Evolutionary conservation across 1,139 yeast genomes (phyloP), one percentile per base, ranked within the genome.

Genomic region (Hemisphaericaspora subhashii): DNA sequence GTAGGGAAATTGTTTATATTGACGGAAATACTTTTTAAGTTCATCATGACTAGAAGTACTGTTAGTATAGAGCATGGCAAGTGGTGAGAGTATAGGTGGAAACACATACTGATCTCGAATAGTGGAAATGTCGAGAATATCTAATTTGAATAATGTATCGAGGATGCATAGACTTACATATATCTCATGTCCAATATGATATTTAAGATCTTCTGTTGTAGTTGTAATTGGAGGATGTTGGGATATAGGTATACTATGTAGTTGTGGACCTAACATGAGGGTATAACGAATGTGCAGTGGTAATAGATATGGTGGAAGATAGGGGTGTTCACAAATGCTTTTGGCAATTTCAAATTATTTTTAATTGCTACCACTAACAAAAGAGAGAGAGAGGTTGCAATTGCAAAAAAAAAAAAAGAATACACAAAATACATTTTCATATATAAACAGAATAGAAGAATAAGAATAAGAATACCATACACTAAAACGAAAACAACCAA

Each of bases 141-240:
- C 38, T 14, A 34, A 37, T 25, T 34, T 43, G 33, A 45, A 46
- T 13, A 46, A 32, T 16, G 44, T 45, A 36, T 46, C 49, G 12
- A 46, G 27, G 8, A 44, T 33, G 31, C 43, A 40, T 31, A 46
- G 34, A 24, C 44, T 33, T 11, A 36, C 37, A 29, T 39, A 43
- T 13, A 44, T 38, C 30, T 46, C 49, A 33, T 38, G 36, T 6
- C 44, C 42, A 12, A 39, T 12, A 7, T 29, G 32, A 18, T 18
- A 8, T 12, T 29, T 29, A 10, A 9, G 12, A 20, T 15, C 30
- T 11, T 15, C 10, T 27, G n/a, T 9, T 5, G 30, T 5, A 11
- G 30, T 8, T 4, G 30, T 22, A 31, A 15, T n/a, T 5, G 14
- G 14, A n/a, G n/a, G n/a, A n/a, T n/a, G n/a, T n/a, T n/a, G n/a